Conservation (phyloP, 495 filamentous ascomycete species). For the Venustampulla echinocandica region DNA sequence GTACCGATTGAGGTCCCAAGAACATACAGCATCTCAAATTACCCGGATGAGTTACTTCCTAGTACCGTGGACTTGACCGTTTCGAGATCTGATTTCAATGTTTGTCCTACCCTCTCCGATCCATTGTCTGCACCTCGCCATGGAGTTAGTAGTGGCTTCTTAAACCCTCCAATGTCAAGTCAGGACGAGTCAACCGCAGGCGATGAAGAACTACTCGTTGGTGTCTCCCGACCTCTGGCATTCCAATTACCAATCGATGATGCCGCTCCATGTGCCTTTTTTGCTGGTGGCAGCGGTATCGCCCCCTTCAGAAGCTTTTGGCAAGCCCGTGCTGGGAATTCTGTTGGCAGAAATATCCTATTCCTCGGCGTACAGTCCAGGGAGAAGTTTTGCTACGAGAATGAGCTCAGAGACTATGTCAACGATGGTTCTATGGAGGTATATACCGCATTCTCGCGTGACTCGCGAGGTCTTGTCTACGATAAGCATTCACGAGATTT, state of each 20-base stretch:
- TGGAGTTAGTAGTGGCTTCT: conserved; percentile 27
- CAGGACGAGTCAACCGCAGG: conserved; percentile 17
- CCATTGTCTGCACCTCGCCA: conserved; percentile 22
- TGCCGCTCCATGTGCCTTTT: conserved; percentile 26
- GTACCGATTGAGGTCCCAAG: conserved; percentile 27
- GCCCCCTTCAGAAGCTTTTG: conserved; percentile 31
- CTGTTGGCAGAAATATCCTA: conserved; percentile 26
- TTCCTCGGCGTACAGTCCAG: conserved; percentile 29
- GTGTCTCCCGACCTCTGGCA: conserved; percentile 27
- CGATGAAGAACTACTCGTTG: conserved; percentile 22
- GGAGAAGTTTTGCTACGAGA: conserved; percentile 28
- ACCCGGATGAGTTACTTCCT: conserved; percentile 24
- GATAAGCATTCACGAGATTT: conserved; percentile 22
- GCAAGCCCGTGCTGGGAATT: conserved; percentile 18
- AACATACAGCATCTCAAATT: conserved; percentile 28
- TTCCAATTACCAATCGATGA: conserved; percentile 28
- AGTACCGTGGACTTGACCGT: conserved; percentile 26
- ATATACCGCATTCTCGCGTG: conserved; percentile 28
- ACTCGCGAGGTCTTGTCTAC: conserved; percentile 24
- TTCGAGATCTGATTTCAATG: conserved; percentile 22
- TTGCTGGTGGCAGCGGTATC: conserved; percentile 29
- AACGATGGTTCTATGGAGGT: conserved; percentile 24
- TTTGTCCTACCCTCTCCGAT: conserved; percentile 14
- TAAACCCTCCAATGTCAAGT: conserved; percentile 22
- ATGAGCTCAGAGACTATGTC: conserved; percentile 25